Percentiles rank a stretch among this genome's conserved stretches.
These are phyloP conservation scores for Pyrenochaeta sp. DNA, from an alignment of 2,329 filamentous ascomycete species.

Conservation along the genomic window DNA sequence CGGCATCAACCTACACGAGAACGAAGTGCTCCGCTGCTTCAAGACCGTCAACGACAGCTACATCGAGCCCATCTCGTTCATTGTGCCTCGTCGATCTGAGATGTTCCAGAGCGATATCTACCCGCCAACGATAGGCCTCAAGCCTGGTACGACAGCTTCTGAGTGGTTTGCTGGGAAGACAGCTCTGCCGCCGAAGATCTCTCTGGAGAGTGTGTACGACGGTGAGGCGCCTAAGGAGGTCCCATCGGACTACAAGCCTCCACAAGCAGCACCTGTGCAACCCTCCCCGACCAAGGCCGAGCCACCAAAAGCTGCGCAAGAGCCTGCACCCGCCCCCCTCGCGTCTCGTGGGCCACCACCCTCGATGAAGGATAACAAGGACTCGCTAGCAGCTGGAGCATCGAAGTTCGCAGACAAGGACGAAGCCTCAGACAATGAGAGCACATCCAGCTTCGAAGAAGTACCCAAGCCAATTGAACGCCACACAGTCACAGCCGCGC, in stretches of 20 bases:
- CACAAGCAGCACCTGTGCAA: slow-evolving; percentile 46
- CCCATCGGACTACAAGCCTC: slow-evolving; percentile 71
- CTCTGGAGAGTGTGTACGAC: slow-evolving; percentile 90
- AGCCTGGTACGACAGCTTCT: slow-evolving; percentile 78
- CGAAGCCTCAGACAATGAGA: slow-evolving; percentile 67
- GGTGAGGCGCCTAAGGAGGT: slow-evolving; percentile 83
- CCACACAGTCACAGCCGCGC: slow-evolving; percentile 46
- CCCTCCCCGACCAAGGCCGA: slow-evolving; percentile 63
- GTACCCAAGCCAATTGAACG: slow-evolving; percentile 78
- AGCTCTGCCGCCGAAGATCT: slow-evolving; percentile 87
- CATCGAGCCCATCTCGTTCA: slow-evolving; percentile 97
- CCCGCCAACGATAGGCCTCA: slow-evolving; percentile 81
- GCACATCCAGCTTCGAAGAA: slow-evolving; percentile 87
- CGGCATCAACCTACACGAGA: slow-evolving; percentile 94
- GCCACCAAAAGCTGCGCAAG: slow-evolving; percentile 54
- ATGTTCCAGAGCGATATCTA: slow-evolving; percentile 98
- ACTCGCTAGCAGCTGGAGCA: slow-evolving; percentile 84
- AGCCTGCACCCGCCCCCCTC: slow-evolving; percentile 59
- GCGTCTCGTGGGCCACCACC: slow-evolving; percentile 66
- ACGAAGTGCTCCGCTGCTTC: slow-evolving; percentile 89
- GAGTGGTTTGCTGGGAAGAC: slow-evolving; percentile 92
- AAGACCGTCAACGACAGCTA: slow-evolving; percentile 96
- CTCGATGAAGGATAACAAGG: slow-evolving; percentile 83
- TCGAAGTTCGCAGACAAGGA: slow-evolving; percentile 84
- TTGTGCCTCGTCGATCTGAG: slow-evolving; percentile 90